Conservation (phyloP, 2,329 filamentous ascomycete species). For the Sporothrix euskadiensis region DNA sequence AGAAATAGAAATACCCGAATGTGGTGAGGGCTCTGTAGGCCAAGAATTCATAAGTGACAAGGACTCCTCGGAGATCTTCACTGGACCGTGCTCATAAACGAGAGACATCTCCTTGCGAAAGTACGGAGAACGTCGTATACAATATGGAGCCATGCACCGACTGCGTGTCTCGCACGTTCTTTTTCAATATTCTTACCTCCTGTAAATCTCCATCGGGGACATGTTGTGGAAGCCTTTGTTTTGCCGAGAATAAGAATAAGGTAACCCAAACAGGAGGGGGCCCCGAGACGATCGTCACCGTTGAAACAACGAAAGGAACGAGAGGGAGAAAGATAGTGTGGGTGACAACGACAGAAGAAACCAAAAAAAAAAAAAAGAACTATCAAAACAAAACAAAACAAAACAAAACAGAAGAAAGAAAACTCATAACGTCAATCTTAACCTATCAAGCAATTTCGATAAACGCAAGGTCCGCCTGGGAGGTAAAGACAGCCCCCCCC, state of each 20-base stretch:
- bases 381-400: not conserved
- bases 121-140: not conserved
- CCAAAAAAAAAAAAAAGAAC: not conserved
- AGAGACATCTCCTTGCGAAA: not conserved
- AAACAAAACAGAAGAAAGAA: not conserved
- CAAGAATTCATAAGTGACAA: not conserved
- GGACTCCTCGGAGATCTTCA: not conserved
- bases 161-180: not conserved
- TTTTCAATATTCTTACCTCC: not conserved
- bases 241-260: not conserved
- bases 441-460: not conserved
- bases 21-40: not conserved
- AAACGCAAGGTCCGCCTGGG: not conserved
- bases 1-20: not conserved
- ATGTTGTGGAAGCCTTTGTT: not conserved
- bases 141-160: not conserved
- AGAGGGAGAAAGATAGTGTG: not conserved
- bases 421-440: no score
- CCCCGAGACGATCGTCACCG: not conserved
- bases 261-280: not conserved
- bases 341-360: no score
- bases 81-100: not conserved
- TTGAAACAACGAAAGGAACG: not conserved
- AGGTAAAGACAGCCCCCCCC: not conserved
- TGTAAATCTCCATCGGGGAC: not conserved